Evolutionary conservation across 345 rosid genomes (phyloP).

Genomic region (Gossypioides kirkii): DNA sequence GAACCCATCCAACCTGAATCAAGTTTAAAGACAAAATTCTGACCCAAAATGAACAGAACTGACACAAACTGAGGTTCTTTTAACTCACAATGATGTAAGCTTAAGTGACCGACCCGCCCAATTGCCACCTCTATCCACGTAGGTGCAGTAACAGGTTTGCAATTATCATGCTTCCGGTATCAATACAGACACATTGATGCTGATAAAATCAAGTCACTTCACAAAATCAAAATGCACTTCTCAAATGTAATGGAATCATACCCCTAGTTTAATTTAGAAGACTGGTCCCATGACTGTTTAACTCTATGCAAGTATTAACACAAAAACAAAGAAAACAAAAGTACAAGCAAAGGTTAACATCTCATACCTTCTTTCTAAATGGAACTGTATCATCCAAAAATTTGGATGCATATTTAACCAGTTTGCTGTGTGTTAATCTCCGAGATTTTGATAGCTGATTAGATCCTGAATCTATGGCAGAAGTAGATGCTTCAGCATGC

Average conservation of each 20-base stretch:
- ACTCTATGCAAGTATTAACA: neutral
- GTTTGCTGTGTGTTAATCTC: slow-evolving; percentile 15
- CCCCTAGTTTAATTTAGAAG: neutral
- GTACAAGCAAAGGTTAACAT: neutral
- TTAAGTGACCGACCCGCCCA: neutral
- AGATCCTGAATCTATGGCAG: slow-evolving; percentile 23
- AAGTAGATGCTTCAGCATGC: slow-evolving; percentile 28
- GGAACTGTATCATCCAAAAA: slow-evolving; percentile 46
- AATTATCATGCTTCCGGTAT: neutral
- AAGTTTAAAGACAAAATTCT: neutral
- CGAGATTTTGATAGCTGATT: slow-evolving; percentile 9
- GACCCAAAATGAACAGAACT: neutral
- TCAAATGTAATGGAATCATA: neutral
- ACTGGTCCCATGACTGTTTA: neutral
- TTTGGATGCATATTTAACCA: slow-evolving; percentile 25
- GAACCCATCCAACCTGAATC: neutral
- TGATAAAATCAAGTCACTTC: neutral
- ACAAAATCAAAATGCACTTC: neutral
- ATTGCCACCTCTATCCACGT: neutral
- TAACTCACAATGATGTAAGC: neutral
- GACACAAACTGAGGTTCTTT: neutral
- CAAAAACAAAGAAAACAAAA: neutral
- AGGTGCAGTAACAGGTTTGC: neutral
- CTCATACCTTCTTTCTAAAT: slow-evolving; percentile 40
- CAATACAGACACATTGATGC: neutral